Evolutionary conservation across 768 basidiomycete species (phyloP), one percentile per base, ranked within the genome.

Genomic region (Lentinula edodes): DNA sequence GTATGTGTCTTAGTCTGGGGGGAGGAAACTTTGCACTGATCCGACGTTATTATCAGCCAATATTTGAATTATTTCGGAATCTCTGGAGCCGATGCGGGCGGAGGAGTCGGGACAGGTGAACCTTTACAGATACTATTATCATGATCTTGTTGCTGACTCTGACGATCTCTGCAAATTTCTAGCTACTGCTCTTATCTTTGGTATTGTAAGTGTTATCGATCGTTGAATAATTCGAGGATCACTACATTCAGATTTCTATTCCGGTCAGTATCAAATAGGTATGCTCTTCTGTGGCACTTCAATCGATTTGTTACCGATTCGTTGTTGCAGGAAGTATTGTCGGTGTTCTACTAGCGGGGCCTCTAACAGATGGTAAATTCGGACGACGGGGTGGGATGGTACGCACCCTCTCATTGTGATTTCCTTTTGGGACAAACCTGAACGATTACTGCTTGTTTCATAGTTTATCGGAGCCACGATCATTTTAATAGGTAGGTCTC

Each of bases 331-430:
- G 73, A 16, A 73, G 69, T 34, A 74, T 81, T 58, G 70, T 71
- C 23, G 75, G 77, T 8, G 75, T 78, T 34, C 57, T 71, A 16
- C 65, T 80, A 23, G 78, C 77, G 32, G 80, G 79, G 1, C 80
- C 80, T 6, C 62, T 77, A 2, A 65, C 76, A 13, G 78, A 80
- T 66, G 68, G 67, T 10, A 60, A 39, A 6, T 75, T 78, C 65
- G 80, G 80, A 13, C 75, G 79, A 62, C 72, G 78, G 10, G 76
- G 74, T 35, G 79, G 78, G 60, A 78, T 80, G 80, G 77, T 76
- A 65, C 39, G 69, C 58, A 9, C 16, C 13, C 32, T 32, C 10
- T 42, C 43, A 34, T 9, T n/a, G 7, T 34, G 23, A 13, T 46
- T 18, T 15, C 12, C 10, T 58, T 8, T 6, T 43, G 5, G 3